These are phyloP conservation scores for Sporothrix sp. DNA, from an alignment of 2,329 filamentous ascomycete species.

Conservation along the genomic window DNA sequence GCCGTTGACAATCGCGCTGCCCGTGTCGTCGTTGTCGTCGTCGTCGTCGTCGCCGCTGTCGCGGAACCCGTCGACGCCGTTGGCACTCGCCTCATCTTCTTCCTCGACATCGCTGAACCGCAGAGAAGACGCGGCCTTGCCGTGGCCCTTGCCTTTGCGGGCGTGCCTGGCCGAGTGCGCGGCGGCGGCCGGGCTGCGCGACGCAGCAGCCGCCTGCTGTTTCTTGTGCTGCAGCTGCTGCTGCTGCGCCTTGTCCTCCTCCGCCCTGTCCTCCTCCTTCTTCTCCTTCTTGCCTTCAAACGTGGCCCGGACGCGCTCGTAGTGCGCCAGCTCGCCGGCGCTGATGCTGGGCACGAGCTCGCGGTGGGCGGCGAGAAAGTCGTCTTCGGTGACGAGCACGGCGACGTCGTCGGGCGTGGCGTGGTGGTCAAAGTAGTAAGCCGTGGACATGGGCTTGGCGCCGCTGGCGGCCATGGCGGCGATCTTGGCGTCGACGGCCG, in stretches of 20 bases:
- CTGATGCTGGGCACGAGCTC: conserved; percentile 94
- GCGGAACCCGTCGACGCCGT: conserved; percentile 17
- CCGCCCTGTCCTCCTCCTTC: too few species aligned
- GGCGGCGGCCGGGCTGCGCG: conserved; percentile 8
- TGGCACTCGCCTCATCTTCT: conserved; percentile 21
- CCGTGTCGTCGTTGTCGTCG: conserved; percentile 22
- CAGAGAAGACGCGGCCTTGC: conserved; percentile 17
- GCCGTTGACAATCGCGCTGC: conserved; percentile 26
- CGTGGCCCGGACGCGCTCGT: conserved; percentile 68
- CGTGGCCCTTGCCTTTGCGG: conserved; percentile 25
- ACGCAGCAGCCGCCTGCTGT: conserved; percentile 12
- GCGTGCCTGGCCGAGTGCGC: neutral
- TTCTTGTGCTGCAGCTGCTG: conserved; percentile 22
- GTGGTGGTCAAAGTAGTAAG: conserved; percentile 91
- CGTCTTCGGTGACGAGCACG: conserved; percentile 80
- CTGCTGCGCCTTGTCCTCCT: conserved; percentile 23
- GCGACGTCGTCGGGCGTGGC: conserved; percentile 73
- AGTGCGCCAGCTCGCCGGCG: conserved; percentile 83
- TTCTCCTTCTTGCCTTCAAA: conserved; percentile 66
- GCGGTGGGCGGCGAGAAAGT: conserved; percentile 70
- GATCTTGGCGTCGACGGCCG: conserved; percentile 75
- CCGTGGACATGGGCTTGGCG: conserved; percentile 58
- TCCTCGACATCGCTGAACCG: conserved; percentile 25
- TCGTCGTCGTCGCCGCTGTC: conserved; percentile 17
- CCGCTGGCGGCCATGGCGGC: conserved; percentile 48